Evolutionary conservation across 495 filamentous ascomycete genomes (phyloP).

Genomic region (Daldinia bambusicola): DNA sequence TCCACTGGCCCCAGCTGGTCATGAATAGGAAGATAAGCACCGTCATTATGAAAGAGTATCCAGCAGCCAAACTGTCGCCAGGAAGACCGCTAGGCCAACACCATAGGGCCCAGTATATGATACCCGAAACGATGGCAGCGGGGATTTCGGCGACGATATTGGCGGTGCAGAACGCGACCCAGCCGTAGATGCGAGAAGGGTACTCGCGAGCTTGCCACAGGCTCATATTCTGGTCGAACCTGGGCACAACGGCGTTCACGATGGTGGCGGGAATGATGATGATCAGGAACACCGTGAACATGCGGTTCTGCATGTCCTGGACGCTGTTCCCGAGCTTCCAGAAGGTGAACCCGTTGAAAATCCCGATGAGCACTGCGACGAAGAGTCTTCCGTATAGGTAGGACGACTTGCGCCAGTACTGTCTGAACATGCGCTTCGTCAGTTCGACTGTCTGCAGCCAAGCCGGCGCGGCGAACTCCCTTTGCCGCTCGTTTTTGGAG

Average conservation of each 20-base stretch:
- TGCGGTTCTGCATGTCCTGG: constrained; percentile 78
- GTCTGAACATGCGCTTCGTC: constrained; percentile 73
- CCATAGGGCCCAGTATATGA: constrained; percentile 81
- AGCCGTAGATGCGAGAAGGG: constrained; percentile 81
- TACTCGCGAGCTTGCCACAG: constrained; percentile 82
- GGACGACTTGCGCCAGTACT: constrained; percentile 80
- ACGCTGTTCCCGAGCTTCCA: constrained; percentile 74
- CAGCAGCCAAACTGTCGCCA: constrained; percentile 67
- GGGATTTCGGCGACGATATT: constrained; percentile 83
- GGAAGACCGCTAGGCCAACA: constrained; percentile 82
- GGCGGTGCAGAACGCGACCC: constrained; percentile 83
- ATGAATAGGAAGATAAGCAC: constrained; percentile 85
- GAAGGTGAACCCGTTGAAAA: constrained; percentile 93
- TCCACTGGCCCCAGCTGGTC: constrained; percentile 84
- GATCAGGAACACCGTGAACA: constrained; percentile 82
- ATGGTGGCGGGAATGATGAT: constrained; percentile 77
- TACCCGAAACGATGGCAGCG: constrained; percentile 67
- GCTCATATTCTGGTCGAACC: constrained; percentile 80
- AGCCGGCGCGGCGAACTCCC: constrained; percentile 53
- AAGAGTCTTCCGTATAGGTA: constrained; percentile 78
- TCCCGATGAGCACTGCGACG: constrained; percentile 61
- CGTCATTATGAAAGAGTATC: constrained; percentile 87
- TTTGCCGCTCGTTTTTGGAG: constrained; percentile 10
- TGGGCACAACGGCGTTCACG: constrained; percentile 80
- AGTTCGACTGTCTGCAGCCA: constrained; percentile 58